Evolutionary conservation across 2,329 filamentous ascomycete genomes (phyloP).

Genomic region (Cadophora luteo-olivacea): DNA sequence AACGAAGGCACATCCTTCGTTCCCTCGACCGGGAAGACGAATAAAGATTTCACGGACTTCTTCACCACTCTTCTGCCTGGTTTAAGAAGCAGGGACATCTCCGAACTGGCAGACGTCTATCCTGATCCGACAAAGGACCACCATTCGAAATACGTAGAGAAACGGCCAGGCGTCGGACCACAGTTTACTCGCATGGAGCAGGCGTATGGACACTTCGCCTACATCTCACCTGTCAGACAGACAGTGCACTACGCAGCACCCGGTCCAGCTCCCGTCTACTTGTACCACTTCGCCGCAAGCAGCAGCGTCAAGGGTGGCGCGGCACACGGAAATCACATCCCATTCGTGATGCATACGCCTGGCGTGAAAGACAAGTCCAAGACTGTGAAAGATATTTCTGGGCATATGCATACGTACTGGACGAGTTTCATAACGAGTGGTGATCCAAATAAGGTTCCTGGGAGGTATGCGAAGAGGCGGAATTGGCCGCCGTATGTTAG

Average conservation of each 20-base stretch:
- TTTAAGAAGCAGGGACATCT: conserved; percentile 58
- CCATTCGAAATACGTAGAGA: conserved; percentile 50
- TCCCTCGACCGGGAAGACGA: conserved; percentile 53
- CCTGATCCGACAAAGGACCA: conserved; percentile 58
- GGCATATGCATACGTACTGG: conserved; percentile 44
- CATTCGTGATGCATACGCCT: conserved; percentile 52
- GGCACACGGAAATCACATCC: conserved; percentile 52
- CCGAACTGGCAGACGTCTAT: conserved; percentile 64
- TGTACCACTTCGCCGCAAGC: conserved; percentile 67
- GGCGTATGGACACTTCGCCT: conserved; percentile 69
- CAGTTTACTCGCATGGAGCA: conserved; percentile 65
- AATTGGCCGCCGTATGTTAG: conserved; percentile 36
- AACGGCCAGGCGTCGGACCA: conserved; percentile 50
- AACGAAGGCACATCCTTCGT: conserved; percentile 74
- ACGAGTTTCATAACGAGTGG: conserved; percentile 43
- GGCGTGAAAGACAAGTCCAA: conserved; percentile 21
- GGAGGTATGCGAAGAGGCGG: conserved; percentile 30
- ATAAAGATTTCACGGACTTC: conserved; percentile 63
- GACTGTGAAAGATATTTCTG: conserved; percentile 34
- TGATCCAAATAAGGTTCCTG: conserved; percentile 41
- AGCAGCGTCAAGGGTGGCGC: conserved; percentile 43
- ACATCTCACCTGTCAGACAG: conserved; percentile 68
- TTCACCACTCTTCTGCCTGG: conserved; percentile 67
- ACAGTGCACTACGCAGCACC: conserved; percentile 55
- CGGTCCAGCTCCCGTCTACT: conserved; percentile 50